Conservation (phyloP, 495 filamentous ascomycete species). For the Daldinia grandis region DNA sequence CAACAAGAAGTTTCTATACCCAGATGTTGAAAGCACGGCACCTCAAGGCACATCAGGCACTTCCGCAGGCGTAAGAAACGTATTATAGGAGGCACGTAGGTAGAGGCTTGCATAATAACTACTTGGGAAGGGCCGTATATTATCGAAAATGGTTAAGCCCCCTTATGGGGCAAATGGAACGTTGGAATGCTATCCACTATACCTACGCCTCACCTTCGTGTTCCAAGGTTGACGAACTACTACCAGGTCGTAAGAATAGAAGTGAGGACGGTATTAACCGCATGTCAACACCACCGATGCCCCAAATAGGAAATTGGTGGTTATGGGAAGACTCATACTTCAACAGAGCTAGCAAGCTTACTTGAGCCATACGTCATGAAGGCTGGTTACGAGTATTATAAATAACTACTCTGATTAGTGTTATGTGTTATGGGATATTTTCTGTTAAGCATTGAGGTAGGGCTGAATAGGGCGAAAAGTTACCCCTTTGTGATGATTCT, state of each 20-base stretch:
- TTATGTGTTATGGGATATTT: background rate
- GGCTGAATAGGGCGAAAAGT: conserved; percentile 4
- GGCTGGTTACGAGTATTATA: conserved; percentile 13
- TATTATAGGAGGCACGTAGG: conserved; percentile 31
- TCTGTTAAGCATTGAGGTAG: conserved; percentile 6
- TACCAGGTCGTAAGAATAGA: conserved; percentile 5
- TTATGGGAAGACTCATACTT: conserved; percentile 23
- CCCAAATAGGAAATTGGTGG: background rate
- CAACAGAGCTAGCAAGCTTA: conserved; percentile 9
- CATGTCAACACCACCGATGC: conserved; percentile 5
- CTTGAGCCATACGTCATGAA: conserved; percentile 8
- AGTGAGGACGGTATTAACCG: background rate
- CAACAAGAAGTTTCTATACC: conserved; percentile 23
- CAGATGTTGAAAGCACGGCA: conserved; percentile 18
- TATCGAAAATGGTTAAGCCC: conserved; percentile 10
- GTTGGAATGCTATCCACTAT: conserved; percentile 28
- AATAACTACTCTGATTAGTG: conserved; percentile 15
- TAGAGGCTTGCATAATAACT: conserved; percentile 24
- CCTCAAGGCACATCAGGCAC: conserved; percentile 17
- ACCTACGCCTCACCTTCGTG: conserved; percentile 23
- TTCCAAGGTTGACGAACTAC: conserved; percentile 26
- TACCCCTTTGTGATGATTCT: background rate
- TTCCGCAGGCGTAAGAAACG: conserved; percentile 23
- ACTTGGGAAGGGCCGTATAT: conserved; percentile 9
- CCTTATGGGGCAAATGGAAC: conserved; percentile 39